Base-by-base conservation (phyloP, 345 rosid species). In the Salix arbutifolia region DNA sequence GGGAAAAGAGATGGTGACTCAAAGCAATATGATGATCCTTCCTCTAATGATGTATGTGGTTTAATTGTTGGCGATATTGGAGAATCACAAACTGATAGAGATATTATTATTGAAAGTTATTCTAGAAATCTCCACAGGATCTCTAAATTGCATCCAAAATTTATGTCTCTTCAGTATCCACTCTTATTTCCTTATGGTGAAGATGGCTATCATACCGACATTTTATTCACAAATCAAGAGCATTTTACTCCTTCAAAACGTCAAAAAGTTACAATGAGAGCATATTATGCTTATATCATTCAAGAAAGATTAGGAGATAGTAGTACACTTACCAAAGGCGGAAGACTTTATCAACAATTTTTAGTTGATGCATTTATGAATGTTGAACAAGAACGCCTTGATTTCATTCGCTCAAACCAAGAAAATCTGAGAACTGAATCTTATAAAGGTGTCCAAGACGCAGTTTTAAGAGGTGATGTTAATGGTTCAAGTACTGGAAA, bases 61-160 rank as follows among this genome's bases (percentile, higher is more conserved):
- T 65, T 26, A 4, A 6, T 68, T n/a, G 71, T 42, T 38, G n/a
- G 72, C 0, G 21, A 69, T 10, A 21, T 69, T 42, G 72, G 35
- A 1, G 30, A 38, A 1, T 28, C 1, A 3, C 1, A 11, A 4
- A 1, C 6, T 4, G 21, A 25, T 0, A 0, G 53, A 1, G 56
- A 69, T 4, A 69, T 69, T 4, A 6, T 69, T 23, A 18, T 42
- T 11, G 19, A 44, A 12, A 13, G 23, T 0, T 10, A 5, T 3
- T 2, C 1, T 13, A 0, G 53, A 2, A 18, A 2, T 0, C 13
- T 23, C 1, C 18, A 11, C 0, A 10, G n/a, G 2, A 42, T 69
- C 2, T 10, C 1, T 11, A 35, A 8, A 11, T 5, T 42, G 0
- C 56, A 42, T 42, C 53, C 33, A 5, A 69, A 42, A 10, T 23